These are phyloP conservation scores for Neurospora crassa DNA, from an alignment of 2,329 filamentous ascomycete genomes.

Conservation along the genomic window DNA sequence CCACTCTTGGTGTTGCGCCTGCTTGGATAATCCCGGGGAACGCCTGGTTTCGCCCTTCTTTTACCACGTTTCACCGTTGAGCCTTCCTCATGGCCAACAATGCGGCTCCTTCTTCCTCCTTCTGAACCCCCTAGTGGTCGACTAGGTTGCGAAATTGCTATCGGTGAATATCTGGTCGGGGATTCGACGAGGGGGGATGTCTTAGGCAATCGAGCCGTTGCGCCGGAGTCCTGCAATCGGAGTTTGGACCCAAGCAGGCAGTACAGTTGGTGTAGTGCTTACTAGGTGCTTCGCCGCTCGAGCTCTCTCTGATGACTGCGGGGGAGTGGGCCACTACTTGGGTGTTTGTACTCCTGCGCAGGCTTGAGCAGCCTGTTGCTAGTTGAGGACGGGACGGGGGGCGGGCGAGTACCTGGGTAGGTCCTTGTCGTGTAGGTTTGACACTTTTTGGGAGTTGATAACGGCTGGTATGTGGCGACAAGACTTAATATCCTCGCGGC, in stretches of 20 bases:
- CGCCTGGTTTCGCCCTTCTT: constrained; percentile 4
- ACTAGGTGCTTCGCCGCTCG: background rate
- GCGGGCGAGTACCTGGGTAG: background rate
- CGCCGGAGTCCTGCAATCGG: background rate
- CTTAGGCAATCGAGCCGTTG: constrained; percentile 11
- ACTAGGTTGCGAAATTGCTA: background rate
- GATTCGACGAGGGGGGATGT: constrained; percentile 9
- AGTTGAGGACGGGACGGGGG: background rate
- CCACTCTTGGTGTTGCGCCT: constrained; percentile 16
- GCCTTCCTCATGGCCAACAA: constrained; percentile 23
- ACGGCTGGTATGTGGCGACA: background rate
- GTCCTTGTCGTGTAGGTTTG: background rate
- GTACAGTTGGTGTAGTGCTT: background rate
- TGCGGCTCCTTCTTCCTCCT: constrained; percentile 15
- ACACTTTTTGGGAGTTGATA: background rate
- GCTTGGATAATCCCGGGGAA: constrained; percentile 10
- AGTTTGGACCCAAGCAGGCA: background rate
- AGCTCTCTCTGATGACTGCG: background rate
- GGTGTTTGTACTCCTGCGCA: background rate
- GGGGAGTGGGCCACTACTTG: background rate
- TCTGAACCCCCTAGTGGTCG: background rate
- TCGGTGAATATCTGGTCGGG: background rate
- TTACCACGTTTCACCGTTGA: constrained; percentile 12
- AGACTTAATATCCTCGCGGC: background rate
- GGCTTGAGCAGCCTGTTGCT: background rate